Conservation (phyloP, 176 grass and related monocot species). For the Coix lacrymajobi region DNA sequence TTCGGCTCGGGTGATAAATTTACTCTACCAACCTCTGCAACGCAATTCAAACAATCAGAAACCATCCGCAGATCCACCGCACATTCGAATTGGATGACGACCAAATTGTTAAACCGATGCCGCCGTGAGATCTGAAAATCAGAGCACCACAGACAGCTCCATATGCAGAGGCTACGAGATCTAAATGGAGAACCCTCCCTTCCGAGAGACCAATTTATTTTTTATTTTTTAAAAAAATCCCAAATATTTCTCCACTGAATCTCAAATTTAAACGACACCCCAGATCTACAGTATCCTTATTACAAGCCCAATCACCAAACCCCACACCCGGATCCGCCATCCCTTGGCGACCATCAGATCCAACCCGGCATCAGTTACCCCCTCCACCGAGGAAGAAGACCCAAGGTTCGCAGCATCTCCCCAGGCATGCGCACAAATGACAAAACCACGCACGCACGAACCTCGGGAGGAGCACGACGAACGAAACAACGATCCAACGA, state of each 20-base stretch:
- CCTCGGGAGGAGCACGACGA: background rate
- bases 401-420: background rate
- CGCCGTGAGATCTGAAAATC: background rate
- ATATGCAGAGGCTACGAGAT: background rate
- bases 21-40: constrained; percentile 20
- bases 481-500: background rate
- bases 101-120: background rate
- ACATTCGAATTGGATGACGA: background rate
- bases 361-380: background rate
- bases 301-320: too few species aligned
- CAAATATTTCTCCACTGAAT: background rate
- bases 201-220: background rate
- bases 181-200: background rate
- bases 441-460: background rate
- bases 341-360: background rate
- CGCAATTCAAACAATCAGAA: background rate
- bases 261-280: background rate
- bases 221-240: background rate
- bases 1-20: background rate
- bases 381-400: background rate
- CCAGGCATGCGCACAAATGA: background rate
- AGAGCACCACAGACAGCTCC: background rate
- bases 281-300: background rate
- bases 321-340: background rate
- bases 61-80: background rate